Conservation (phyloP, 2,329 filamentous ascomycete genomes). For the Fusarium citri region DNA sequence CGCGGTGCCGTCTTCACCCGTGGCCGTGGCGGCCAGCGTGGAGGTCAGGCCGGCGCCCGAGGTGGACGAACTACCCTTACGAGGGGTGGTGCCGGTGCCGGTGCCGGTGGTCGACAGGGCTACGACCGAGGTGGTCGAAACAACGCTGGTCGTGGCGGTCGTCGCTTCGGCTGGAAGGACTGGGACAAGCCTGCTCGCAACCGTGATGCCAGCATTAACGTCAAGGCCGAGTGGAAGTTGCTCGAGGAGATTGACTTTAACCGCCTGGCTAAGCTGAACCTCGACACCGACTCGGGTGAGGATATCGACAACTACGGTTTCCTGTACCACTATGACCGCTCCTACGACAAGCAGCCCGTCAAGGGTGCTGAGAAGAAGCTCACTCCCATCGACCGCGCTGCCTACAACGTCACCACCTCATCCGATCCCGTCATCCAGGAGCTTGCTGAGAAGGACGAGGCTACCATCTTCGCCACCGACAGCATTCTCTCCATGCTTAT, state of each 20-base stretch:
- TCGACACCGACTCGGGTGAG: constrained; percentile 94
- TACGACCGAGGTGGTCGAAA: constrained; percentile 76
- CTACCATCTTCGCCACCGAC: constrained; percentile 96
- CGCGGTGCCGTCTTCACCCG: constrained; percentile 92
- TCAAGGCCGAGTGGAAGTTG: constrained; percentile 95
- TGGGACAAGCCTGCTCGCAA: constrained; percentile 98
- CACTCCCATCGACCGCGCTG: constrained; percentile 88
- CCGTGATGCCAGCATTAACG: constrained; percentile 94
- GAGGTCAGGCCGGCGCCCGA: constrained; percentile 72
- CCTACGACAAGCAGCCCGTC: constrained; percentile 92
- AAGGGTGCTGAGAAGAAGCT: constrained; percentile 90
- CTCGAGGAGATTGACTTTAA: constrained; percentile 99
- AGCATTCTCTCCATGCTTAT: constrained; percentile 99
- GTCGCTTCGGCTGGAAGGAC: constrained; percentile 98
- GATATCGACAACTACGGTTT: constrained; percentile 96
- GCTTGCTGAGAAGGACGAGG: constrained; percentile 93
- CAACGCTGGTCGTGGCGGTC: constrained; percentile 77
- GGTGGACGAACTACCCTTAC: constrained; percentile 74
- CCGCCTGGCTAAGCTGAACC: constrained; percentile 92
- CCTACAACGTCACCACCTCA: constrained; percentile 98
- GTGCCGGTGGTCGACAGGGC: constrained; percentile 68
- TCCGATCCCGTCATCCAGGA: constrained; percentile 97
- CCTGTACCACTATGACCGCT: constrained; percentile 97
- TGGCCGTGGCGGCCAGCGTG: constrained; percentile 83
- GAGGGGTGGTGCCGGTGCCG: constrained; percentile 75